Percentiles rank a stretch among this genome's conserved stretches.
Evolutionary conservation across 495 filamentous ascomycete genomes (phyloP).

Genomic region (Glarea lozoyensis): DNA sequence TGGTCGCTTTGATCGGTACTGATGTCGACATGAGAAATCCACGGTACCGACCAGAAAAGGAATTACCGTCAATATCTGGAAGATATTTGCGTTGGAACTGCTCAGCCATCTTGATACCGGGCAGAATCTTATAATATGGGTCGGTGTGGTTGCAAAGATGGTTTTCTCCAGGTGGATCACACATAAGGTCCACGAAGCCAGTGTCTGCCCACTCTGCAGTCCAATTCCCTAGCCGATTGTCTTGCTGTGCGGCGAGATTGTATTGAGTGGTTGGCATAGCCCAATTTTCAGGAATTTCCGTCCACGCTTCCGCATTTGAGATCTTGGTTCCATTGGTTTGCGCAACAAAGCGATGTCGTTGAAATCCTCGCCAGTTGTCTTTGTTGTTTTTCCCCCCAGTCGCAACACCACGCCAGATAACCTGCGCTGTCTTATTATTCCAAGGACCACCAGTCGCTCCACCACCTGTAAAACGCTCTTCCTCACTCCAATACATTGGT

Average conservation of each 20-base stretch:
- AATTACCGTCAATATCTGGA: constrained; percentile 65
- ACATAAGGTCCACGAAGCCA: constrained; percentile 39
- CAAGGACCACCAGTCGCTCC: constrained; percentile 40
- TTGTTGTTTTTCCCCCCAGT: constrained; percentile 55
- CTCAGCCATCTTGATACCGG: constrained; percentile 28
- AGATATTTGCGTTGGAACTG: constrained; percentile 31
- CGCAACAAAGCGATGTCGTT: constrained; percentile 63
- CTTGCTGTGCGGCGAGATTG: constrained; percentile 18
- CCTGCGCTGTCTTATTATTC: constrained; percentile 42
- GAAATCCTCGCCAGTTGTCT: constrained; percentile 60
- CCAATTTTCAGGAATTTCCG: constrained; percentile 28
- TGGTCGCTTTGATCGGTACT: constrained; percentile 61
- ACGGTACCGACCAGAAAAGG: constrained; percentile 61
- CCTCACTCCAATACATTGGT: constrained; percentile 66
- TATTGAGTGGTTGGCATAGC: constrained; percentile 28
- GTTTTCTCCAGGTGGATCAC: constrained; percentile 23
- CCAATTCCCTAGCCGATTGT: constrained; percentile 26
- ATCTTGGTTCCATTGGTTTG: constrained; percentile 60
- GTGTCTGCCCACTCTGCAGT: constrained; percentile 33
- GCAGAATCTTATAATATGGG: constrained; percentile 30
- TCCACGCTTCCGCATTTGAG: constrained; percentile 27
- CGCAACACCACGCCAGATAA: constrained; percentile 65
- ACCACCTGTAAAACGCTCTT: constrained; percentile 58
- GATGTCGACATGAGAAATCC: constrained; percentile 57
- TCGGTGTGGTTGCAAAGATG: constrained; percentile 41